Percentiles rank a stretch among this genome's conserved stretches.
These are phyloP conservation scores for Silene vulgaris DNA, from an alignment of 179 eudicot species.

Conservation along the genomic window DNA sequence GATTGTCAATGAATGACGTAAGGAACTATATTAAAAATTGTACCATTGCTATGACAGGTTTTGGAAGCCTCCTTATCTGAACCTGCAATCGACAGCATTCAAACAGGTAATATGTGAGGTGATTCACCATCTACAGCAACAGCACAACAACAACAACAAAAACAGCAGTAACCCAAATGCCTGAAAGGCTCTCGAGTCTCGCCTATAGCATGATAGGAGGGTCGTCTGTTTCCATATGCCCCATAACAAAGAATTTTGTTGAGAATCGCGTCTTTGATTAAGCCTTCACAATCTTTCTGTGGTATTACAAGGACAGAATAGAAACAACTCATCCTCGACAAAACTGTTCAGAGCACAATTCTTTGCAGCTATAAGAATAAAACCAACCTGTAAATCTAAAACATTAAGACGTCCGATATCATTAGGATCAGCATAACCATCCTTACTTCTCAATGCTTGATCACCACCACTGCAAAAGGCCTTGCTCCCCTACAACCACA, in stretches of 20 bases:
- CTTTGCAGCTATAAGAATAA: neutral
- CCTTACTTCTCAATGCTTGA: constrained; percentile 68
- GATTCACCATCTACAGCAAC: neutral
- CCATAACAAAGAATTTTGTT: too few relatives aligned
- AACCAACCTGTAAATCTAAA: constrained; percentile 76
- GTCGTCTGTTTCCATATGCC: too few relatives aligned
- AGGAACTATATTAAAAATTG: neutral
- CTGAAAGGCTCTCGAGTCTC: too few relatives aligned
- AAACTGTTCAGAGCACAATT: neutral
- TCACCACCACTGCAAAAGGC: constrained; percentile 98
- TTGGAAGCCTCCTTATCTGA: constrained; percentile 85
- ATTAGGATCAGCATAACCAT: constrained; percentile 73
- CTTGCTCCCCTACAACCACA: constrained; percentile 58
- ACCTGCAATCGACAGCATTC: constrained; percentile 33
- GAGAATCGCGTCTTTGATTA: too few relatives aligned
- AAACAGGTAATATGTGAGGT: neutral
- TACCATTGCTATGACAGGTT: constrained; percentile 98
- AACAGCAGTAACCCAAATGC: too few relatives aligned
- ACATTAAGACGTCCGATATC: constrained; percentile 81
- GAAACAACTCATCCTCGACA: neutral
- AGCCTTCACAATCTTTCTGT: too few relatives aligned
- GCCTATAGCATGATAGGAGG: too few relatives aligned
- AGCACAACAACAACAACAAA: too few relatives aligned
- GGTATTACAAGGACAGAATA: too few relatives aligned
- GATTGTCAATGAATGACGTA: neutral